Percentiles rank a stretch among this genome's conserved stretches.
phyloP scores from a whole-genome alignment of 1,139 yeast genomes.

The Yamadazyma friedrichii region DNA sequence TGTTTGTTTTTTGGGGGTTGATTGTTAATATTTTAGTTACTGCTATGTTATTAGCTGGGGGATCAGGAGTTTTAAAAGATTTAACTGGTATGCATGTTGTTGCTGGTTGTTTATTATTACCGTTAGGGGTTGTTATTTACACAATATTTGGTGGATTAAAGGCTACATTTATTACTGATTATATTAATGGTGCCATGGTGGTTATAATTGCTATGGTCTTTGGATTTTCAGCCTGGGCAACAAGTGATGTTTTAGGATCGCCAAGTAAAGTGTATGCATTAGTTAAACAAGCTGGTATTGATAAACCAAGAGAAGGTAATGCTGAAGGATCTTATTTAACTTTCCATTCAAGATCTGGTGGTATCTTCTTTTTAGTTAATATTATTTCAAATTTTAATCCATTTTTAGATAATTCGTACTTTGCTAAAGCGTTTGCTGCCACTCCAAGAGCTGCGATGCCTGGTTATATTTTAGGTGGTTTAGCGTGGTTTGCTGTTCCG shows the following conservation, averaged over 20 bases:
- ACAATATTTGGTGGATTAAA: slow-evolving; percentile 88
- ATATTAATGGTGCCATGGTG: slow-evolving; percentile 68
- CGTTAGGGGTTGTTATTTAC: slow-evolving; percentile 79
- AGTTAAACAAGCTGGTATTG: slow-evolving; percentile 54
- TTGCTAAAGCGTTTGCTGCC: slow-evolving; percentile 88
- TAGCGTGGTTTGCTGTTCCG: slow-evolving; percentile 91
- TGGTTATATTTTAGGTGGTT: slow-evolving; percentile 89
- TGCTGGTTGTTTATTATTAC: slow-evolving; percentile 79
- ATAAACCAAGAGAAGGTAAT: slow-evolving; percentile 69
- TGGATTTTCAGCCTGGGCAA: slow-evolving; percentile 64
- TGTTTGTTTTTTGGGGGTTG: slow-evolving; percentile 73
- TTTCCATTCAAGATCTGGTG: slow-evolving; percentile 73
- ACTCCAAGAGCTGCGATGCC: slow-evolving; percentile 82
- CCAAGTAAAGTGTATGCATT: slow-evolving; percentile 78
- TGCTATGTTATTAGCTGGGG: slow-evolving; percentile 85
- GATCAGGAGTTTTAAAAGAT: slow-evolving; percentile 73
- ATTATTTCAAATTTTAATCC: slow-evolving; percentile 89
- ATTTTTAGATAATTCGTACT: slow-evolving; percentile 84
- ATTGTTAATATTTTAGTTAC: slow-evolving; percentile 88
- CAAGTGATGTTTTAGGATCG: slow-evolving; percentile 64
- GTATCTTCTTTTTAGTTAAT: slow-evolving; percentile 80
- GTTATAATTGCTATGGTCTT: slow-evolving; percentile 60
- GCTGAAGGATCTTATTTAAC: slow-evolving; percentile 78
- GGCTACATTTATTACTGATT: slow-evolving; percentile 88
- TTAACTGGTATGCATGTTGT: slow-evolving; percentile 81